These are phyloP conservation scores for Nakaseomyces bracarensis DNA, from an alignment of 1,139 yeast species.

Conservation along the genomic window DNA sequence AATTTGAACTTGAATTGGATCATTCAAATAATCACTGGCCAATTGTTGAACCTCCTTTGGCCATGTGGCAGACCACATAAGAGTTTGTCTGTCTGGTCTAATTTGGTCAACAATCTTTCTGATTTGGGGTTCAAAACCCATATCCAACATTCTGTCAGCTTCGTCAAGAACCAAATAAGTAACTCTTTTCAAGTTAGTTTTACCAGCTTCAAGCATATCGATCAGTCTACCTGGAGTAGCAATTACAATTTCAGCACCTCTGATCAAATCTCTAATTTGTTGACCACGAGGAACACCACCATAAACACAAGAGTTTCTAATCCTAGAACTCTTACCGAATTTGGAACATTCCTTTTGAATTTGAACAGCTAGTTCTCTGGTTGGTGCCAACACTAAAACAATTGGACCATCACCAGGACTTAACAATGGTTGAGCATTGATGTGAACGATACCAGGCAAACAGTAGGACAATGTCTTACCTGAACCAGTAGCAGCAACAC, in stretches of 20 bases:
- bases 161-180: constrained; percentile 95
- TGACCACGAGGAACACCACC: constrained; percentile 99
- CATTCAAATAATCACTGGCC: constrained; percentile 83
- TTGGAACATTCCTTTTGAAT: constrained; percentile 93
- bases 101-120: constrained; percentile 91
- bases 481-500: constrained; percentile 97
- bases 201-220: constrained; percentile 92
- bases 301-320: constrained; percentile 94
- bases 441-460: constrained; percentile 93
- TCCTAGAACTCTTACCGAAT: constrained; percentile 84
- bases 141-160: constrained; percentile 93
- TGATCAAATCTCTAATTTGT: constrained; percentile 87
- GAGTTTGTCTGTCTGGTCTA: constrained; percentile 95
- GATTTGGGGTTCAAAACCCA: constrained; percentile 97
- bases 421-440: constrained; percentile 93
- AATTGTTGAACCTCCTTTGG: constrained; percentile 93
- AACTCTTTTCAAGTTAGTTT: constrained; percentile 91
- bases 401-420: constrained; percentile 95
- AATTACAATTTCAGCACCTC: constrained; percentile 92
- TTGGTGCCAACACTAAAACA: constrained; percentile 92
- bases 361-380: constrained; percentile 98
- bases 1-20: constrained; percentile 91
- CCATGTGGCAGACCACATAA: constrained; percentile 99
- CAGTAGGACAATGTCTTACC: constrained; percentile 97
- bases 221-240: constrained; percentile 99